Percentiles rank a stretch among this genome's conserved stretches.
Conservation (phyloP, 1,139 yeast genomes). For the Zhuliangozyma blackwelliae region DNA sequence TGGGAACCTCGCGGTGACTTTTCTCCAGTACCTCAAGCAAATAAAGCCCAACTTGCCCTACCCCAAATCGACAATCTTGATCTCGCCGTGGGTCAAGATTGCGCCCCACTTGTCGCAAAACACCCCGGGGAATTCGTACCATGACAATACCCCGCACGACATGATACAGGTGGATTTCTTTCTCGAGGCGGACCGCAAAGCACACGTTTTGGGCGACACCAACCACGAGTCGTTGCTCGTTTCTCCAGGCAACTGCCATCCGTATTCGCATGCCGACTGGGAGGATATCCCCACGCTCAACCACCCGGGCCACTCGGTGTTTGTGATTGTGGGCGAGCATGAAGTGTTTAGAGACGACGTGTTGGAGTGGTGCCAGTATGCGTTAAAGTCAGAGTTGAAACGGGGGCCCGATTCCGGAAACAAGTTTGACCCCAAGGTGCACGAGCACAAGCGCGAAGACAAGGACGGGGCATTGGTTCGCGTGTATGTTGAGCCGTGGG, state of each 20-base stretch:
- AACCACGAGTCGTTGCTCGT: slow-evolving; percentile 7
- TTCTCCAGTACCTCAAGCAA: slow-evolving; percentile 24
- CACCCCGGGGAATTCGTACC: slow-evolving; percentile 29
- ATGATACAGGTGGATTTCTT: slow-evolving; percentile 19
- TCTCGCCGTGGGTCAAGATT: slow-evolving; percentile 38
- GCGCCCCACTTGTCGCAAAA: slow-evolving; percentile 10
- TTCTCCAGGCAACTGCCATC: slow-evolving; percentile 14
- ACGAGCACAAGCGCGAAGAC: slow-evolving; percentile 14
- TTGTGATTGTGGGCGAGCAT: slow-evolving; percentile 39
- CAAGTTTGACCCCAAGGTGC: slow-evolving; percentile 15
- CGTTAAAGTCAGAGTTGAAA: slow-evolving; percentile 25
- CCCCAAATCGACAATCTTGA: slow-evolving; percentile 30
- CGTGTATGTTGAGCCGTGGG: slow-evolving; percentile 40
- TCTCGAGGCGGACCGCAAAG: slow-evolving; percentile 2
- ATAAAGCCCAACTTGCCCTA: slow-evolving; percentile 13
- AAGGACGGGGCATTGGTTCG: slow-evolving; percentile 13
- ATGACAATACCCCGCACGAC: slow-evolving; percentile 31
- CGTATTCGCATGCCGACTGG: slow-evolving; percentile 28
- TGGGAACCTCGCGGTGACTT: slow-evolving; percentile 31
- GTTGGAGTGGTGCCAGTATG: slow-evolving; percentile 31
- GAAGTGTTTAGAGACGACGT: slow-evolving; percentile 43
- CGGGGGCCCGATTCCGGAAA: slow-evolving; percentile 26
- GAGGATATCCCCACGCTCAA: slow-evolving; percentile 27
- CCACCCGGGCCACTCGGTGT: slow-evolving; percentile 22
- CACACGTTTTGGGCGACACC: slow-evolving; percentile 10